Percentiles rank a stretch among this genome's conserved stretches.
These are phyloP conservation scores for Aeschynomene evenia DNA, from an alignment of 306 rosid species.

Conservation along the genomic window DNA sequence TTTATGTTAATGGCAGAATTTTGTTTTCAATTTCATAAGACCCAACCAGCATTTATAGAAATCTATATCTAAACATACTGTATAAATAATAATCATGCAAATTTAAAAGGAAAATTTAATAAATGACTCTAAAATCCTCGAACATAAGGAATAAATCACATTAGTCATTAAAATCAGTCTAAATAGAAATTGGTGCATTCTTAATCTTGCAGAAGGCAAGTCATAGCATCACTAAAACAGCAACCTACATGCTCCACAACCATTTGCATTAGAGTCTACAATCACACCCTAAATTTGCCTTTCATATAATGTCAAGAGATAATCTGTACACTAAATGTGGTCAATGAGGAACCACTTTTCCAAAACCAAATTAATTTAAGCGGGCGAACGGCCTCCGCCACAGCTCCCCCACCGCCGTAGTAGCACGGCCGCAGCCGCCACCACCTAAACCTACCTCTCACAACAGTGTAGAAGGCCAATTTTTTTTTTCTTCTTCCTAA, in stretches of 20 bases:
- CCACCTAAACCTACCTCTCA: conserved; percentile 11
- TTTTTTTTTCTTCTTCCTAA: background rate
- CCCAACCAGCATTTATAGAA: too few species aligned
- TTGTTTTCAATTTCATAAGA: too few species aligned
- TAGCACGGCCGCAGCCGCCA: background rate
- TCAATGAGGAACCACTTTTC: conserved; percentile 9
- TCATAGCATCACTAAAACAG: background rate
- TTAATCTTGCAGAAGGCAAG: background rate
- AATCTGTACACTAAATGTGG: conserved; percentile 40
- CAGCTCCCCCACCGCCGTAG: conserved; percentile 40
- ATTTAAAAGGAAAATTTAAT: too few species aligned
- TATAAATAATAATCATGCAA: too few species aligned
- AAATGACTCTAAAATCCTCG: background rate
- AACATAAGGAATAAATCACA: background rate
- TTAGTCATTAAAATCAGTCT: background rate
- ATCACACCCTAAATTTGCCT: background rate
- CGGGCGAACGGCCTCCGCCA: conserved; percentile 62
- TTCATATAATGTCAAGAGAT: conserved; percentile 24
- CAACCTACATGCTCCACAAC: background rate
- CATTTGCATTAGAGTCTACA: background rate
- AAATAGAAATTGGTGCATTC: background rate
- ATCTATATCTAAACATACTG: too few species aligned
- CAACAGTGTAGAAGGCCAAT: conserved; percentile 1
- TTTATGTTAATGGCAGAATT: too few species aligned
- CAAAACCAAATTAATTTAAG: conserved; percentile 32